These are phyloP conservation scores for Apiospora malaysiana DNA, from an alignment of 2,329 filamentous ascomycete genomes.

Conservation along the genomic window DNA sequence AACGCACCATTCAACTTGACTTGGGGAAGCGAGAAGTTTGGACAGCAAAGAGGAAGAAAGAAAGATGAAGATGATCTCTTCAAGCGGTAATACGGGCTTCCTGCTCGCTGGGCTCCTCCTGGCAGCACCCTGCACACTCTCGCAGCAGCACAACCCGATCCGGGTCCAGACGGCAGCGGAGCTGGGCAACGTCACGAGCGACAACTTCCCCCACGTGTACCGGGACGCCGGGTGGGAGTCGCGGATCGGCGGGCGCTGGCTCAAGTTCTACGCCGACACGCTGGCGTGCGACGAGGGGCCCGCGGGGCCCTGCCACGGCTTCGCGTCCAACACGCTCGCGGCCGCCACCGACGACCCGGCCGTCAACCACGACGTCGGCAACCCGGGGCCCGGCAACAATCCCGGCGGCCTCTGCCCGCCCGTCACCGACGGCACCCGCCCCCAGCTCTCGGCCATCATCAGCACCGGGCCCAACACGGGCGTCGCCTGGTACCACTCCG, in stretches of 20 bases:
- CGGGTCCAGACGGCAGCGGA: neutral
- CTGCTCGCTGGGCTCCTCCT: neutral
- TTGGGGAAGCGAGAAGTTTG: neutral
- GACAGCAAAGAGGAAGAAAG: neutral
- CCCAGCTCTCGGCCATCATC: slow-evolving; percentile 10
- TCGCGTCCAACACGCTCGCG: slow-evolving; percentile 18
- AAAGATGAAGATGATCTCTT: neutral
- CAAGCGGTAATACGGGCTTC: neutral
- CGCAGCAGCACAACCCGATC: neutral
- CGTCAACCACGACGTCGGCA: slow-evolving; percentile 1
- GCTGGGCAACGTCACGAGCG: slow-evolving; percentile 15
- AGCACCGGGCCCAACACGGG: slow-evolving; percentile 1
- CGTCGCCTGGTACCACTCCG: slow-evolving; percentile 17
- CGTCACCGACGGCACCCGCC: neutral
- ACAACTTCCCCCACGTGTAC: neutral
- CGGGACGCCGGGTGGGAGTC: slow-evolving; percentile 16
- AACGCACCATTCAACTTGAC: neutral
- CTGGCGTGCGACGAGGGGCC: neutral
- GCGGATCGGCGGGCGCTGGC: neutral
- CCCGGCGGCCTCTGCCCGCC: neutral
- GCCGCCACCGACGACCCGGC: neutral
- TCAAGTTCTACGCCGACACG: slow-evolving; percentile 21
- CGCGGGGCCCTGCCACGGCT: slow-evolving; percentile 12
- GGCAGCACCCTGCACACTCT: neutral
- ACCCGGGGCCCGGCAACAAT: slow-evolving; percentile 3